These are phyloP conservation scores for Chytridiales sp. DNA, from an alignment of 371 early-diverging fungal genomes.

Conservation along the genomic window DNA sequence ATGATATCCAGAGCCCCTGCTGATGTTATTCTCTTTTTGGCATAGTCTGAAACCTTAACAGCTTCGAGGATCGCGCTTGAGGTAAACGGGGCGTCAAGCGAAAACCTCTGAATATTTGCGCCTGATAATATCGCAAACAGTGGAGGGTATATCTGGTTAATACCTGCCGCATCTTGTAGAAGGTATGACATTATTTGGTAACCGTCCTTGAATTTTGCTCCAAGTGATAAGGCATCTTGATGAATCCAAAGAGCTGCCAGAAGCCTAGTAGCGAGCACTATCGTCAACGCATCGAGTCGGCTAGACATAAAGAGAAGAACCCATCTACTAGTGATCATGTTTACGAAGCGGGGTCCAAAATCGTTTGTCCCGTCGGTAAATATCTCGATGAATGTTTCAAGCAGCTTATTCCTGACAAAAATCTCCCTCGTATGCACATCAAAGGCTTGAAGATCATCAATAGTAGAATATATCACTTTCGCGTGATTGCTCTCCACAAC, in stretches of 20 bases:
- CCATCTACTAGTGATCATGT: slow-evolving; percentile 71
- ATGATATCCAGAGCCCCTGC: too few species aligned
- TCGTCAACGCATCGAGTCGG: slow-evolving; percentile 57
- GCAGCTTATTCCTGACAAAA: slow-evolving; percentile 64
- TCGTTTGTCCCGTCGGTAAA: slow-evolving; percentile 54
- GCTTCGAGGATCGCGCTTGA: too few species aligned
- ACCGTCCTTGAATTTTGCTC: slow-evolving; percentile 63
- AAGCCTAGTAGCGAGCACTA: slow-evolving; percentile 60
- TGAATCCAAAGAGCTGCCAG: slow-evolving; percentile 54
- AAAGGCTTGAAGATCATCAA: slow-evolving; percentile 38
- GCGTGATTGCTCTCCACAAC: background rate
- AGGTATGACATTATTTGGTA: slow-evolving; percentile 57
- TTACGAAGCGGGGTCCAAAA: slow-evolving; percentile 56
- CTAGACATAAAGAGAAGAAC: slow-evolving; percentile 64
- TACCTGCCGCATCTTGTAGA: slow-evolving; percentile 62
- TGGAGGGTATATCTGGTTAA: slow-evolving; percentile 61
- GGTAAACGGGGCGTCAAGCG: slow-evolving; percentile 47
- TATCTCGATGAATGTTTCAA: slow-evolving; percentile 73
- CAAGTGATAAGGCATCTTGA: slow-evolving; percentile 55
- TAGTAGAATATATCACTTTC: slow-evolving; percentile 39
- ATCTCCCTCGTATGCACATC: slow-evolving; percentile 40
- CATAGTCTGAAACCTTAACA: too few species aligned
- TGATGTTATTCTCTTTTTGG: too few species aligned
- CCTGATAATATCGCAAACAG: slow-evolving; percentile 61
- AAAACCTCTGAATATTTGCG: slow-evolving; percentile 56